phyloP scores from a whole-genome alignment of 495 filamentous ascomycete species.

The Immersiella caudata region DNA sequence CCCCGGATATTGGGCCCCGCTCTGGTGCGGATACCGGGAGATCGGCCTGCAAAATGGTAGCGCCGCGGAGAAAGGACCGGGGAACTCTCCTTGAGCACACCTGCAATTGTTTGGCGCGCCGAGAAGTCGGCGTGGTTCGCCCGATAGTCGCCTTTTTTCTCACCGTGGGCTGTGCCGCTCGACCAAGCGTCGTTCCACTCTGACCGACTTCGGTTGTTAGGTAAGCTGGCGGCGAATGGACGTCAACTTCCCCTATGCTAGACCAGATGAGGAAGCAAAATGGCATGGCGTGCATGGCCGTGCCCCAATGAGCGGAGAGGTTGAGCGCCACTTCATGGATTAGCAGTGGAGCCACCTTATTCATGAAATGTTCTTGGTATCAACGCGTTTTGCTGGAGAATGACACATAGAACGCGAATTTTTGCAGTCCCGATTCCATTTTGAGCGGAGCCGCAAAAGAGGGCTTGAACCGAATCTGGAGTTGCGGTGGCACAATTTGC shows the following conservation, averaged over 20 bases:
- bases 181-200: neutral
- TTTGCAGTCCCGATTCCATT: neutral
- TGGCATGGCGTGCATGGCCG: neutral
- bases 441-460: neutral
- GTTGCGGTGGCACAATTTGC: neutral
- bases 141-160: neutral
- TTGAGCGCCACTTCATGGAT: neutral
- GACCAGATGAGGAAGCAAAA: constrained; percentile 6
- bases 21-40: neutral
- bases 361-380: neutral
- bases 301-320: neutral
- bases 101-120: neutral
- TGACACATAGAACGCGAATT: neutral
- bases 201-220: constrained; percentile 1
- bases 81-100: neutral
- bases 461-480: neutral
- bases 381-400: neutral
- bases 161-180: neutral
- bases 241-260: neutral
- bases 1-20: neutral
- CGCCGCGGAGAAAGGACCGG: neutral
- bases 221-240: neutral
- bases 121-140: neutral
- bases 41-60: neutral
- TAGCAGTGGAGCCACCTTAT: neutral